Evolutionary conservation across 1,284 basidiomycete genomes (phyloP).

Genomic region (Vanrija sp.): DNA sequence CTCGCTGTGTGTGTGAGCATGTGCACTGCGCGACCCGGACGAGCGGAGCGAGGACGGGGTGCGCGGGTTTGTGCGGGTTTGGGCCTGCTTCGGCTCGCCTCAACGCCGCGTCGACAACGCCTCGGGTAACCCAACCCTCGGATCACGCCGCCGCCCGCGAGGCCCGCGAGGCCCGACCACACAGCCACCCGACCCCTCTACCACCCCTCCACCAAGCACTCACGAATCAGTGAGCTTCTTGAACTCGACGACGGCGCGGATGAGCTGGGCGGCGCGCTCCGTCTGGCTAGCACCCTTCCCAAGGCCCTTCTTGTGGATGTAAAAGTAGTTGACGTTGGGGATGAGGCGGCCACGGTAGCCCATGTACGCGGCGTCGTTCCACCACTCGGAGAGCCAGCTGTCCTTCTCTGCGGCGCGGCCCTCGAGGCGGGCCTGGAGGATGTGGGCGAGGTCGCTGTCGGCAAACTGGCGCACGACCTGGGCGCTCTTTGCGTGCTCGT

Average conservation of each 20-base stretch:
- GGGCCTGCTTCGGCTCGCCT: too few species aligned
- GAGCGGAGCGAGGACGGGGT: not conserved
- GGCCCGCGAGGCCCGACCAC: too few species aligned
- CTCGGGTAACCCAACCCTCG: too few species aligned
- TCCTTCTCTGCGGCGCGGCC: conserved; percentile 60
- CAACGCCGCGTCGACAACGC: not conserved
- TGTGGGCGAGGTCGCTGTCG: conserved; percentile 62
- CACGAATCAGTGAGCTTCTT: conserved; percentile 74
- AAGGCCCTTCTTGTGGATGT: conserved; percentile 74
- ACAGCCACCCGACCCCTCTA: not conserved
- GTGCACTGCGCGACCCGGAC: too few species aligned
- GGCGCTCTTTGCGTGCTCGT: conserved; percentile 61
- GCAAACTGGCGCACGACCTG: conserved; percentile 66
- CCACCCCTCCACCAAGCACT: conserved; percentile 38
- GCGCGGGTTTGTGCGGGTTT: not conserved
- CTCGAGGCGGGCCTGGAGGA: conserved; percentile 77
- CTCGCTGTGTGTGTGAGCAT: conserved; percentile 53
- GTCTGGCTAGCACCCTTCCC: conserved; percentile 57
- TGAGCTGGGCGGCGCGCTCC: conserved; percentile 68
- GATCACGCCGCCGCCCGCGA: too few species aligned
- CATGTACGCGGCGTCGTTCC: conserved; percentile 81
- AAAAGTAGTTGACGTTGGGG: conserved; percentile 94
- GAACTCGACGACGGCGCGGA: conserved; percentile 81
- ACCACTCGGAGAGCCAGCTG: conserved; percentile 95
- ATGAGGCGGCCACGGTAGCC: conserved; percentile 69